phyloP scores from a whole-genome alignment of 2,329 filamentous ascomycete species.

The Cytospora mali region DNA sequence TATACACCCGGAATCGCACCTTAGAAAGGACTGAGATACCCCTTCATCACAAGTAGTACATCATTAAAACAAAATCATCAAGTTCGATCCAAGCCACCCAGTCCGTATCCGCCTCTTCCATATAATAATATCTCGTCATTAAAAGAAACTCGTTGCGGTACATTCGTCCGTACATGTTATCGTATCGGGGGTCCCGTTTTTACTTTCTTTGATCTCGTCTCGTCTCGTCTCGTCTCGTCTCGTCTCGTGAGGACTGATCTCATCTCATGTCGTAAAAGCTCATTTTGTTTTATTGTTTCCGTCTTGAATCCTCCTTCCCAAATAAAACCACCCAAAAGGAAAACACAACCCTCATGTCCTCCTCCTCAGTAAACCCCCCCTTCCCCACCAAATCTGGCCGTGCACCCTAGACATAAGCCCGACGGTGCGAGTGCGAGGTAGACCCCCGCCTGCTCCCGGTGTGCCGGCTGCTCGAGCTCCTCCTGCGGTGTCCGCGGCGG shows the following conservation, averaged over 20 bases:
- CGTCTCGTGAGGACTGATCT: background rate
- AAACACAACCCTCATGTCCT: background rate
- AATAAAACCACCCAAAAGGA: background rate
- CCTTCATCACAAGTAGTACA: background rate
- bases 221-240: no score
- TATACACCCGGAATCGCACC: background rate
- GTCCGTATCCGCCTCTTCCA: background rate
- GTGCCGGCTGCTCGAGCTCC: constrained; percentile 45
- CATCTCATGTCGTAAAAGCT: background rate
- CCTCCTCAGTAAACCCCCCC: no score
- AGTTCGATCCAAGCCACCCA: background rate
- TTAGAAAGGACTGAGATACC: background rate
- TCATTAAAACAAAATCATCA: background rate
- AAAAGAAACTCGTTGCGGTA: background rate
- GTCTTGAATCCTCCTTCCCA: background rate
- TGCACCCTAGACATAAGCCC: constrained; percentile 50
- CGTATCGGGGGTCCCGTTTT: background rate
- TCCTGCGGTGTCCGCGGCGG: constrained; percentile 47
- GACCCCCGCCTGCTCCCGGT: constrained; percentile 43
- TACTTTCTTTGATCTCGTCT: no score
- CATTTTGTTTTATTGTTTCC: background rate
- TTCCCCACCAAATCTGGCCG: background rate
- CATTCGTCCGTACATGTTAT: background rate
- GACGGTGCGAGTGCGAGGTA: constrained; percentile 53
- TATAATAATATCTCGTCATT: background rate